Conservation (phyloP, 2,329 filamentous ascomycete species). For the Talaromyces sp. region DNA sequence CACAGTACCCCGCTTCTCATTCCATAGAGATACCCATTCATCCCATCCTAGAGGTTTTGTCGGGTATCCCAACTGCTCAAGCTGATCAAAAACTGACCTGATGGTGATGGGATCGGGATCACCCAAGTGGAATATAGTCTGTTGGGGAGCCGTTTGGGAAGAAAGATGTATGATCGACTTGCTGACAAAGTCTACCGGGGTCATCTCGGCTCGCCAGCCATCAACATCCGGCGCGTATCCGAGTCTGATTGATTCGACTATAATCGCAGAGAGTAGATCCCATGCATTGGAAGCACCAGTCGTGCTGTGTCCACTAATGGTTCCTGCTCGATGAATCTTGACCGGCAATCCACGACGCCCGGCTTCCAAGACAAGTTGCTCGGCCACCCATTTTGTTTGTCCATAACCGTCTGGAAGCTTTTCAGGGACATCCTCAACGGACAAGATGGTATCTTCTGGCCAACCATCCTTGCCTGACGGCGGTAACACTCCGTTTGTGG, state of each 20-base stretch:
- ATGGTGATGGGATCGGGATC: constrained; percentile 69
- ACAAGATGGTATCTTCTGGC: constrained; percentile 66
- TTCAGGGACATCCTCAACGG: constrained; percentile 64
- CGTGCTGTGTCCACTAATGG: constrained; percentile 72
- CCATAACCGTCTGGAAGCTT: constrained; percentile 71
- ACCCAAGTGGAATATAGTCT: constrained; percentile 69
- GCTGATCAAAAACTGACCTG: constrained; percentile 60
- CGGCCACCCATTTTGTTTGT: constrained; percentile 78
- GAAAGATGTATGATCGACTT: constrained; percentile 68
- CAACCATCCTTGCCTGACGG: constrained; percentile 64
- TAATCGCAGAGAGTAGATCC: constrained; percentile 71
- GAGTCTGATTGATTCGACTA: constrained; percentile 73
- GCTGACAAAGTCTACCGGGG: constrained; percentile 76
- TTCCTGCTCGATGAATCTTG: constrained; percentile 69
- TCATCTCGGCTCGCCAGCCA: constrained; percentile 79
- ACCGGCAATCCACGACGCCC: constrained; percentile 66
- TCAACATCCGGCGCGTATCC: constrained; percentile 67
- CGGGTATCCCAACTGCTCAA: constrained; percentile 66
- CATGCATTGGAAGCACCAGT: constrained; percentile 74
- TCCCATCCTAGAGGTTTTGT: constrained; percentile 66
- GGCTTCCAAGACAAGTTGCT: constrained; percentile 69
- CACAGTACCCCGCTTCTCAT: constrained; percentile 61
- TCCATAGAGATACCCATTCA: constrained; percentile 72
- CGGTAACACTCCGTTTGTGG: constrained; percentile 75
- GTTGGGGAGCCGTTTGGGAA: constrained; percentile 59